Evolutionary conservation across 2,329 filamentous ascomycete species (phyloP), one percentile per base, ranked within the genome.

Genomic region (Colletotrichum incanum): DNA sequence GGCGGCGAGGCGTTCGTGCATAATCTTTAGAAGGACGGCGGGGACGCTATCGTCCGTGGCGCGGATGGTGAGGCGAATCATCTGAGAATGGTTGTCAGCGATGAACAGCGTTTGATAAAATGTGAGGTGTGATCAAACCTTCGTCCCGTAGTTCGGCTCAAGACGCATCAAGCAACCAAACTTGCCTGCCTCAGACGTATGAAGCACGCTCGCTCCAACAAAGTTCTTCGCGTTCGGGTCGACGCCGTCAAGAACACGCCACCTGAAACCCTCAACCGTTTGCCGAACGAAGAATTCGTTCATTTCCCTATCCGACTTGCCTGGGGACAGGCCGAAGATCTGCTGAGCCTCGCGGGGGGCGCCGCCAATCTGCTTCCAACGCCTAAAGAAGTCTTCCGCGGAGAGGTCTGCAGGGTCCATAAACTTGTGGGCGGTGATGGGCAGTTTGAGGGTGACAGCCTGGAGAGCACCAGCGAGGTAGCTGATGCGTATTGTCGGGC

Each of bases 331-430:
- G 0, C 92, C 91, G 81, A 99, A 97, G 41, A 98, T 94, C 59
- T 89, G 89, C 81, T 99, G 96, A 0, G 94, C 92, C 82, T 99
- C 97, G 39, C 97, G 90, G 1, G 95, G 92, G 1, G 91, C 90
- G 6, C 93, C 94, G 16, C 96, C 96, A 77, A 99, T 98, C 84
- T 99, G 96, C 87, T 98, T 97, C 96, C 96, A 99, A 63, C 97
- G 89, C 87, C 97, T 98, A 89, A 99, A 99, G 84, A 98, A 99
- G 80, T 99, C 96, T 64, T 99, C 96, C 0, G 93, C 91, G 8
- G 90, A 90, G 49, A 99, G 86, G 68, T 96, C 93, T 0, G 96
- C 95, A 0, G 94, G 91, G 74, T 98, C 95, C 95, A 98, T 98
- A 79, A 98, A 99, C 81, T 98, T 98, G 83, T 98, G 96, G 65